phyloP scores from a whole-genome alignment of 768 basidiomycete species.

The Rhodocollybia butyracea region DNA sequence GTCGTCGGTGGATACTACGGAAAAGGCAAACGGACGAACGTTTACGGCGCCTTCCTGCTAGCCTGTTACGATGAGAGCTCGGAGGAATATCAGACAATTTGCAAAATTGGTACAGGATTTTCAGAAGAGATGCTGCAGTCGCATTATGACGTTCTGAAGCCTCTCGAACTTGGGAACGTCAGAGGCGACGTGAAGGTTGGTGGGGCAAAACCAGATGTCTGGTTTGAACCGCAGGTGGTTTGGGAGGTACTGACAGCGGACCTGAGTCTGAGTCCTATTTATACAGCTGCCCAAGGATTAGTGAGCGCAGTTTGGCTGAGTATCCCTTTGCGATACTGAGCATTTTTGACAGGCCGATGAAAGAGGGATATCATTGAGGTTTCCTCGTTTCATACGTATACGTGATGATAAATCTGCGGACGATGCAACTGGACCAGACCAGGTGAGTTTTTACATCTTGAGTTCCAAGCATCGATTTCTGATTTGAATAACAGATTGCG shows the following conservation, averaged over 20 bases:
- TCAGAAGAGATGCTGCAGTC: constrained; percentile 84
- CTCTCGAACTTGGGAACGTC: constrained; percentile 65
- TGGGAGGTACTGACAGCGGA: constrained; percentile 99
- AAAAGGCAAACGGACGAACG: constrained; percentile 95
- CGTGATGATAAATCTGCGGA: constrained; percentile 93
- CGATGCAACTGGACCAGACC: constrained; percentile 90
- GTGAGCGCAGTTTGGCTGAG: constrained; percentile 40
- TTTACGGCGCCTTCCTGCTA: constrained; percentile 96
- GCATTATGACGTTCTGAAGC: constrained; percentile 79
- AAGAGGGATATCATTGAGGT: constrained; percentile 91
- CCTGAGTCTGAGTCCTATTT: constrained; percentile 92
- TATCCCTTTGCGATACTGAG: constrained; percentile 2
- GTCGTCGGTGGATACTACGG: constrained; percentile 98
- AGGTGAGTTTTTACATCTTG: constrained; percentile 42
- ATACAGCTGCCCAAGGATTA: constrained; percentile 90
- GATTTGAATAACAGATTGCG: constrained; percentile 53
- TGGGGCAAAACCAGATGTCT: constrained; percentile 93
- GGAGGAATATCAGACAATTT: constrained; percentile 95
- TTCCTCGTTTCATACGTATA: constrained; percentile 90
- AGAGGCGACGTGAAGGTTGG: constrained; percentile 86
- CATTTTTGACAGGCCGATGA: constrained; percentile 61
- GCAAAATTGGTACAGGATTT: constrained; percentile 99
- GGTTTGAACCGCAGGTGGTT: constrained; percentile 96
- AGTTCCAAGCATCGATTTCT: constrained; percentile 1
- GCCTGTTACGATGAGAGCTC: constrained; percentile 95